Evolutionary conservation across 169 alveolate genomes (phyloP).

Genomic region (Plasmodium gaboni): DNA sequence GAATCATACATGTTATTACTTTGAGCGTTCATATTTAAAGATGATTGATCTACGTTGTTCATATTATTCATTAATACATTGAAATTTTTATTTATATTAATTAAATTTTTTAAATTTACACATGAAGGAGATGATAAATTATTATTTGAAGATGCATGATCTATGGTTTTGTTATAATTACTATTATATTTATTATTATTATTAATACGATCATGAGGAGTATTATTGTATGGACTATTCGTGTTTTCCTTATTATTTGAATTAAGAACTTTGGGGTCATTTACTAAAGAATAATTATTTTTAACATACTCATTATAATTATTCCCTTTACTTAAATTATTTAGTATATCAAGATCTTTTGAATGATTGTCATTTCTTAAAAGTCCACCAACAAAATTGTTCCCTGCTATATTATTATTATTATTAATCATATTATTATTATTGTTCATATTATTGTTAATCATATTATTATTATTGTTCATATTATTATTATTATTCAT

Average conservation of each 20-base stretch:
- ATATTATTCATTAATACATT: constrained; percentile 40
- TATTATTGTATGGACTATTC: no score
- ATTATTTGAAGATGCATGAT: constrained; percentile 1
- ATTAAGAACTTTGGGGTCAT: no score
- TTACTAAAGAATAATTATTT: no score
- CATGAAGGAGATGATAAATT: constrained; percentile 1
- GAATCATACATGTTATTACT: constrained; percentile 8
- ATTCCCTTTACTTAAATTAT: no score
- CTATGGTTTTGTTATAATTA: constrained; percentile 5
- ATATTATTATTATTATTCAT: background rate
- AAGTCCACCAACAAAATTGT: no score
- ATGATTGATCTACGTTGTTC: constrained; percentile 1
- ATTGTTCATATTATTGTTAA: background rate
- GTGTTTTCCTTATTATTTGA: no score
- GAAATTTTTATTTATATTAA: constrained; percentile 50
- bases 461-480: constrained; percentile 11
- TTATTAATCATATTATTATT: background rate
- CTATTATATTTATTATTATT: constrained; percentile 20
- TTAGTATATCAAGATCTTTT: no score
- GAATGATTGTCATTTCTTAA: no score
- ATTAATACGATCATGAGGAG: background rate
- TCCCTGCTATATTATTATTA: background rate
- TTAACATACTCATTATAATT: no score
- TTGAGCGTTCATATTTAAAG: background rate
- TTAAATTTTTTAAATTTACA: constrained; percentile 39